These are phyloP conservation scores for Prunus persica DNA, from an alignment of 306 rosid species.

Conservation along the genomic window Prunus_persica_NCBIv2 NC_034011.1:2281001-2281500, in stretches of 20 bases:
- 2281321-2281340: slow-evolving; percentile 40
- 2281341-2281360: slow-evolving; percentile 33
- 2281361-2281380: slow-evolving; percentile 45
- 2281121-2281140: neutral
- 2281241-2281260: slow-evolving; percentile 25
- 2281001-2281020: neutral
- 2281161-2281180: neutral
- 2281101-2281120: neutral
- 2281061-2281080: neutral
- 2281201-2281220: neutral
- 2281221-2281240: neutral
- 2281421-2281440: slow-evolving; percentile 34
- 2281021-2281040: neutral
- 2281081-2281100: neutral
- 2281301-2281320: slow-evolving; percentile 36
- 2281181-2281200: neutral
- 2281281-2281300: slow-evolving; percentile 33
- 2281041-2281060: neutral
- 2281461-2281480: slow-evolving; percentile 15
- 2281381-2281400: slow-evolving; percentile 50
- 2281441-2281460: slow-evolving; percentile 17
- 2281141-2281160: neutral
- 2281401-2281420: slow-evolving; percentile 36
- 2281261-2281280: slow-evolving; percentile 27
- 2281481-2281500: slow-evolving; percentile 19